Conservation (phyloP, 2,329 filamentous ascomycete species). For the Colletotrichum sp. region DNA sequence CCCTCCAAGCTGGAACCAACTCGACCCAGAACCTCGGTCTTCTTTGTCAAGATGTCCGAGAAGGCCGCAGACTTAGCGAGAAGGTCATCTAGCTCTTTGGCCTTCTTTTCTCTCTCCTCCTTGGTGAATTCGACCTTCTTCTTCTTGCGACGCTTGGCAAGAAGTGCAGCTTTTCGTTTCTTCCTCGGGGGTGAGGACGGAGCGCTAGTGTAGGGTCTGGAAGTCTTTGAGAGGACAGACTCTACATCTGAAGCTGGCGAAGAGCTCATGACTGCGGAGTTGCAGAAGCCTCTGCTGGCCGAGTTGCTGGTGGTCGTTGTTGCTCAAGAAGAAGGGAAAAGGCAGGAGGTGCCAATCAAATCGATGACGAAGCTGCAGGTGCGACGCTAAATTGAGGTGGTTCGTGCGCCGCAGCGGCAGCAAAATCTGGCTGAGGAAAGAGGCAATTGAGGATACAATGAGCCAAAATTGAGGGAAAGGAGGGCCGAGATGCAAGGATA, state of each 20-base stretch:
- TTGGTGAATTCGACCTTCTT: conserved; percentile 52
- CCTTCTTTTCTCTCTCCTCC: conserved; percentile 62
- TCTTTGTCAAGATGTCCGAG: conserved; percentile 66
- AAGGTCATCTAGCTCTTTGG: conserved; percentile 63
- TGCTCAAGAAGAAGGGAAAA: neutral
- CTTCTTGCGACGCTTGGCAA: conserved; percentile 51
- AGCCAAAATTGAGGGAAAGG: neutral
- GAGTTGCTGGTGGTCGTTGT: neutral
- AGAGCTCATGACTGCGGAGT: conserved; percentile 27
- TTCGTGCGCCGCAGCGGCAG: neutral
- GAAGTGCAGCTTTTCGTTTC: conserved; percentile 36
- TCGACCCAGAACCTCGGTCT: conserved; percentile 66
- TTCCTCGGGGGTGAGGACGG: conserved; percentile 46
- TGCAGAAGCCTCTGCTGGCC: rapidly evolving
- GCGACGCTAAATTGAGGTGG: neutral
- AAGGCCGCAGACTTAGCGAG: conserved; percentile 65
- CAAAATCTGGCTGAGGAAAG: neutral
- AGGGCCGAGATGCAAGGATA: neutral
- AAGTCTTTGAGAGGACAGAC: conserved; percentile 31
- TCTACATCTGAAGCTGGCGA: conserved; percentile 35
- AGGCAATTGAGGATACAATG: neutral
- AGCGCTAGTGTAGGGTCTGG: conserved; percentile 35
- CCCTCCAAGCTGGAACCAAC: conserved; percentile 67
- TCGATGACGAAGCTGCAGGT: conserved; percentile 9
- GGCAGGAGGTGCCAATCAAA: neutral